phyloP scores from a whole-genome alignment of 345 rosid genomes.

The Melaleuca alternifolia region DNA sequence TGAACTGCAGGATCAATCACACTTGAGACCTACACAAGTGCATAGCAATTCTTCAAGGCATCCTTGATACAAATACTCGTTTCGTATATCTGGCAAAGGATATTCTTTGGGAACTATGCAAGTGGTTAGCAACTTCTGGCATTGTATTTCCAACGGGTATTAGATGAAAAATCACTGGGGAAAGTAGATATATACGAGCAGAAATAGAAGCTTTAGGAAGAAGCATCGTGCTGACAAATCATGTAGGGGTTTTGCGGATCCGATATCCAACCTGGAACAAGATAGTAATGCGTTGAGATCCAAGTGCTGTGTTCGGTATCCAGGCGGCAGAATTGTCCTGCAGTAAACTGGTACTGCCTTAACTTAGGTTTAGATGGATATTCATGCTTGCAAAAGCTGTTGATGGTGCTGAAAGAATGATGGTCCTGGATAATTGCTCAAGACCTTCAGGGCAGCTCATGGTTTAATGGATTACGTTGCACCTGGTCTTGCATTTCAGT shows the following conservation, averaged over 20 bases:
- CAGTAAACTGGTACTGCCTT: background rate
- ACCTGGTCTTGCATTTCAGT: background rate
- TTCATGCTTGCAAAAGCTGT: background rate
- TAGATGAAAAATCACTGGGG: background rate
- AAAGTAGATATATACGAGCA: background rate
- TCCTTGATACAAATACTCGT: background rate
- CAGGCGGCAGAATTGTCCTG: background rate
- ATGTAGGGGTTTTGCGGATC: background rate
- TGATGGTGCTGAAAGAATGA: background rate
- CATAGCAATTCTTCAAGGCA: conserved; percentile 49
- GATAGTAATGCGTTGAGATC: background rate
- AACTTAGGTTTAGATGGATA: background rate
- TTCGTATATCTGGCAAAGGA: background rate
- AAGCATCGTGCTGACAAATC: background rate
- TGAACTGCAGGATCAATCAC: conserved; percentile 36
- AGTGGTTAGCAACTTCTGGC: background rate
- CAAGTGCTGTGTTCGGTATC: background rate
- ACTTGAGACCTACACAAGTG: conserved; percentile 49
- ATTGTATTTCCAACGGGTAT: background rate
- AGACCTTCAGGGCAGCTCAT: background rate
- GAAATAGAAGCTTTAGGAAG: background rate
- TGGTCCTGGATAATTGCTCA: background rate
- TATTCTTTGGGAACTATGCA: background rate
- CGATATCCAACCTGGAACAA: background rate
- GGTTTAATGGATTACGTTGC: background rate